Base-by-base conservation (phyloP, 2,329 filamentous ascomycete species). In the Amylocarpus encephaloides region DNA sequence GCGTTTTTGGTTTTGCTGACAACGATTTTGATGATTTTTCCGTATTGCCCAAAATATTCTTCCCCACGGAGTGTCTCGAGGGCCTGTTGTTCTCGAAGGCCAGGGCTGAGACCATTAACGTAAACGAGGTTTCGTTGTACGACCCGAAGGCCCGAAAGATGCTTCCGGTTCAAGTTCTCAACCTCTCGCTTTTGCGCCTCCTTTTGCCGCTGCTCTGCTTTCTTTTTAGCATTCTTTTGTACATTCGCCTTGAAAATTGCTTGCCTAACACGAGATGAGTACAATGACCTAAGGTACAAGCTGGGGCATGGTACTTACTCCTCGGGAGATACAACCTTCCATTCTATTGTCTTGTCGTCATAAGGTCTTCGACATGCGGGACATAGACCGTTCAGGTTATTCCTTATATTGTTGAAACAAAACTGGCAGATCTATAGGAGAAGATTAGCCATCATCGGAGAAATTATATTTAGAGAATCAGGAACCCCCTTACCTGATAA, bases 91-190 rank as follows among this genome's bases (percentile, higher is more conserved):
- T 98, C 93, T 56, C 88, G 85, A 54, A 94, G 88, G 32, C 86
- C 91, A 11, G 93, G 93, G 55, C 88, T 94, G 22, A 98, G 76
- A 45, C 93, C 93, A 33, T 94, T 95, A 56, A 98, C 92, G 69
- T 98, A 98, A 57, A 98, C 93, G 41, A 98, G 80, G 66, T 98
- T 98, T 74, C 97, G 97, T 71, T 98, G 93, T 36, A 97, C 89
- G 40, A 98, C 93, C 43, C 93, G 83, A 43, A 98, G 88, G 50
- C 93, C 93, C 48, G 95, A 89, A 26, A 98, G 79, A 66, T 96
- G 95, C 68, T 97, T 97, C 57, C 93, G 86, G 68, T 89, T 95
- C 53, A 95, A 86, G 53, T 89, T 91, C 68, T 98, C 94, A 53
- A 92, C 91, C 70, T 98, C 93, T 57, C 90, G 89, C 67, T 95